Evolutionary conservation across 805 yeast species (phyloP).

Genomic region (Candida glaebosa): DNA sequence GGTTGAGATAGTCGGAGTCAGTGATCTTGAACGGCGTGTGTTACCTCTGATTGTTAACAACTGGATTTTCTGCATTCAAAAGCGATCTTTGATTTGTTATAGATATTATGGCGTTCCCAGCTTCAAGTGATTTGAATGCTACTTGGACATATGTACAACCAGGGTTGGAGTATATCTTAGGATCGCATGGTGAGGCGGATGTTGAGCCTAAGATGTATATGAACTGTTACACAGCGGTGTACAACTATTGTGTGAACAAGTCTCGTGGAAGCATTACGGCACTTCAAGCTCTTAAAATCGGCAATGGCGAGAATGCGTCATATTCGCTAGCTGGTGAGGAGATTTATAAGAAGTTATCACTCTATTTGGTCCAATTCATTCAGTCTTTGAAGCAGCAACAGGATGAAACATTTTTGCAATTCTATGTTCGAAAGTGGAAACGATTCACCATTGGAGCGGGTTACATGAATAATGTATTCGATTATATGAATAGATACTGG

Average conservation of each 20-base stretch:
- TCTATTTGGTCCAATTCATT: conserved; percentile 62
- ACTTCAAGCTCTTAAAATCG: background rate
- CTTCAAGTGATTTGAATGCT: conserved; percentile 46
- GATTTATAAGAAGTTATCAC: conserved; percentile 68
- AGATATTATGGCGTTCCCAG: background rate
- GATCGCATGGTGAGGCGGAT: conserved; percentile 63
- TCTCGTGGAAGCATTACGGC: conserved; percentile 39
- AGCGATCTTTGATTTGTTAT: no score
- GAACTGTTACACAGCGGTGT: conserved; percentile 88
- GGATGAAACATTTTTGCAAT: conserved; percentile 69
- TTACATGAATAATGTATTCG: conserved; percentile 87
- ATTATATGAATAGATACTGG: conserved; percentile 96
- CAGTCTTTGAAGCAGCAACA: conserved; percentile 45
- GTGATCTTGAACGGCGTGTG: no score
- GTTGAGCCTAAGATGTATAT: conserved; percentile 72
- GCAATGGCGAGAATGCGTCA: conserved; percentile 18
- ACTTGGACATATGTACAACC: conserved; percentile 82
- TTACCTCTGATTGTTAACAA: no score
- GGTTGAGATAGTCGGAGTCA: no score
- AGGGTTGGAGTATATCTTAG: conserved; percentile 65
- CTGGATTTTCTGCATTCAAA: no score
- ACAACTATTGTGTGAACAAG: conserved; percentile 85
- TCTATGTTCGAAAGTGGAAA: conserved; percentile 85
- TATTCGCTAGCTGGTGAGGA: conserved; percentile 81
- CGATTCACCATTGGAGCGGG: conserved; percentile 90